Evolutionary conservation across 441 rosid genomes (phyloP), one percentile per base, ranked within the genome.

Genomic region (Jatropha multifida): DNA sequence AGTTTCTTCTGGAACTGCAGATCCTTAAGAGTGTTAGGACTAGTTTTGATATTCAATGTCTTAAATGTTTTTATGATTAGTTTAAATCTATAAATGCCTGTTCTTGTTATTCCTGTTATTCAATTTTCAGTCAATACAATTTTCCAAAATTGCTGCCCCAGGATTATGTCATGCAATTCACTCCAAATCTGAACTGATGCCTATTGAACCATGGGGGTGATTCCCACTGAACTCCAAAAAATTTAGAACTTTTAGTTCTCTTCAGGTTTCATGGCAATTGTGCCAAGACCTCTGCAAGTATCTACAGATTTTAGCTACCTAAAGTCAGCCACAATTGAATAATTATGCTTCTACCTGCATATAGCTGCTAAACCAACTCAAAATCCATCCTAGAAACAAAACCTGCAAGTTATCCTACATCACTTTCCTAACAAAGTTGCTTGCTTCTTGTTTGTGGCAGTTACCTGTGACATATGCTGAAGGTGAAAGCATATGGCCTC

Each of bases 391-490:
- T 49, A 37, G 42, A 44, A 44, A 17, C 18, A 54, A 17, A 54
- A 17, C 18, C 8, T 14, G n/a, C 58, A 48, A 54, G 58, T 18
- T 54, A 5, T 54, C 58, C 58, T 54, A 17, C 58, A 17, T 54
- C 58, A 54, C 20, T 7, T 15, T 54, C 58, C n/a, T 17, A 54
- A 54, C n/a, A 74, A 37, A 64, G 11, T 73, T 54, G 75, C 18
- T 38, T 60, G 55, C 62, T 65, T 74, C 65, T n/a, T 58, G 51
- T 37, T 64, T 41, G 79, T 62, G 37, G 67, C 14, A 74, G 70
- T 55, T 60, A 95, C 99, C 99, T 83, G 99, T 93, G 20, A 95
- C 95, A 80, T 86, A 93, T 40, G 78, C 70, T 2, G 93, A 83
- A 61, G 92, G 91, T 69, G 86, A 81, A 79, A 90, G 90, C 60